Conservation (phyloP, 228 moss, liverwort and hornwort genomes). For the Sphagnum fallax region DNA sequence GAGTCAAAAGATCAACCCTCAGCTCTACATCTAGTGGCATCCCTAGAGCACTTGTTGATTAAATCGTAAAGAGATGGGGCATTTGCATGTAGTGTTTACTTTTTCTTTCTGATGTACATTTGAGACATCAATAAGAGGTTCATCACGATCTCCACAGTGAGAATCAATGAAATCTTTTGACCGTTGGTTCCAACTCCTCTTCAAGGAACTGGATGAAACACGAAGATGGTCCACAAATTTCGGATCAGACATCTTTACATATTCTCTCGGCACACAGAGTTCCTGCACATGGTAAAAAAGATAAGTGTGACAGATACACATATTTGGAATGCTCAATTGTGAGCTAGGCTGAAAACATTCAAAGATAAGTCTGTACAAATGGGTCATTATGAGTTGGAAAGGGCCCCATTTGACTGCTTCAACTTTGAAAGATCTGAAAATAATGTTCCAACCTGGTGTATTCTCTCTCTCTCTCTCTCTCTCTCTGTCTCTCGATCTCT, state of each 20-base stretch:
- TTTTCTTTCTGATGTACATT: slow-evolving; percentile 16
- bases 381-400: no score
- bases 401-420: no score
- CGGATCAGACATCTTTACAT: slow-evolving; percentile 48
- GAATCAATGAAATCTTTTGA: slow-evolving; percentile 23
- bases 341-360: background rate
- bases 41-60: slow-evolving; percentile 8
- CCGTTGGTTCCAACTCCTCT: slow-evolving; percentile 30
- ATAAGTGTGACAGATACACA: background rate
- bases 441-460: background rate
- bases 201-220: slow-evolving; percentile 24
- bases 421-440: background rate
- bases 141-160: slow-evolving; percentile 15
- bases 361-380: background rate
- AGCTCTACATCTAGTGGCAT: no score
- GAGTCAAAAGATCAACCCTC: no score
- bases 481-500: background rate
- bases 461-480: background rate
- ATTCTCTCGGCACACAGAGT: slow-evolving; percentile 35
- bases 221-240: slow-evolving; percentile 26
- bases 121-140: slow-evolving; percentile 26
- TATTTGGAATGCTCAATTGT: background rate
- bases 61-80: slow-evolving; percentile 31
- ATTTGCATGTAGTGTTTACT: slow-evolving; percentile 15
- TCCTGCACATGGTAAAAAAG: slow-evolving; percentile 15